Evolutionary conservation across 768 basidiomycete genomes (phyloP), one percentile per base, ranked within the genome.

Genomic region (Leccinum variicolor): DNA sequence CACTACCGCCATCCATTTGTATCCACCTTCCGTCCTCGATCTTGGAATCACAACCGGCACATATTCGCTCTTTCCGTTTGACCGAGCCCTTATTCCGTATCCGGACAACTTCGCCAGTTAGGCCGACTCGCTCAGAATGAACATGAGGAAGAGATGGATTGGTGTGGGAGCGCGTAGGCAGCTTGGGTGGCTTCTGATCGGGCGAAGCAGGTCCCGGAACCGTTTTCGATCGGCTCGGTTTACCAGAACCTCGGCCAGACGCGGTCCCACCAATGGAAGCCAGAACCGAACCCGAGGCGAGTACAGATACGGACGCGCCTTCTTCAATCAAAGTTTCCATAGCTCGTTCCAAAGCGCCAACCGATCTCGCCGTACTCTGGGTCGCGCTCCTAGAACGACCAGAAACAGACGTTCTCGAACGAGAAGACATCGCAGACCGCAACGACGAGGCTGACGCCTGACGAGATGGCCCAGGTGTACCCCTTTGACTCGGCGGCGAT

Each of bases 1-100:
- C 85, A 39, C 75, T 83, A 56, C 83, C 87, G n/a, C 78, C 81
- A 69, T 87, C 92, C 73, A 85, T 86, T 67, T 78, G 80, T 59
- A 92, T 88, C 92, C 87, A 95, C 63, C 89, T 77, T 62, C 89
- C 87, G 69, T 93, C 89, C 36, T 88, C 86, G 55, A 96, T 87
- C 60, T 64, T 74, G 69, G 79, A 80, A 54, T 77, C 70, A 73
- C 94, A 97, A 61, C 84, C 82, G 51, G 85, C 73, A 67, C 94
- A 97, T 14, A 74, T 68, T 58, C 75, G 80, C 25, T 54, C 62
- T 66, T 64, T 68, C 75, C 59, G 68, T 69, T 64, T 68, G 71
- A 55, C 64, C 60, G 67, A 69, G 58, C 62, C 70, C 73, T 66
- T 68, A 68, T 65, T 65, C 61, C 73, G 61, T 66, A 70, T 50